A percentile compares a stretch with the other conserved stretches of the same genome.
Evolutionary conservation across 768 basidiomycete species (phyloP).

Genomic region (Porphyrellus cyaneotinctus): DNA sequence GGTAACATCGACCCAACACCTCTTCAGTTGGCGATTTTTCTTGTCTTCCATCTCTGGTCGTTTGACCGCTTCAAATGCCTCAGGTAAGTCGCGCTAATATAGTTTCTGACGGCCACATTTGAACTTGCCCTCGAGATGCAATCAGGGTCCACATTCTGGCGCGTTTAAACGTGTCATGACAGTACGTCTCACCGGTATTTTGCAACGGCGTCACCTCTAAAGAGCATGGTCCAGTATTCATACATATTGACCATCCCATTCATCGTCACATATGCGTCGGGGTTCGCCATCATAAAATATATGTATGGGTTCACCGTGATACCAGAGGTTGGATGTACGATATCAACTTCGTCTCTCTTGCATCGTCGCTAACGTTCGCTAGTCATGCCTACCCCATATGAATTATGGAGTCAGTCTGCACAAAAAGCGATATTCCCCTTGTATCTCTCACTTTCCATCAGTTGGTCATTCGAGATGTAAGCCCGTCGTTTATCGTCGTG

Average conservation of each 20-base stretch:
- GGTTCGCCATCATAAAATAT: slow-evolving; percentile 73
- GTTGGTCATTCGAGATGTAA: slow-evolving; percentile 76
- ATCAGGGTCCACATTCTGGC: slow-evolving; percentile 60
- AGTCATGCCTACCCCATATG: slow-evolving; percentile 67
- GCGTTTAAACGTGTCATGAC: slow-evolving; percentile 86
- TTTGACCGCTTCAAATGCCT: slow-evolving; percentile 78
- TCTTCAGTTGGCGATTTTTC: slow-evolving; percentile 44
- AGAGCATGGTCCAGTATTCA: slow-evolving; percentile 51
- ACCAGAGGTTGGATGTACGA: slow-evolving; percentile 42
- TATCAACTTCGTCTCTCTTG: too few relatives aligned
- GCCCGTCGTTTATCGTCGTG: slow-evolving; percentile 16
- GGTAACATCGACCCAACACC: background rate
- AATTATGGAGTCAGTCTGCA: slow-evolving; percentile 48
- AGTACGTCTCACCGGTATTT: slow-evolving; percentile 37
- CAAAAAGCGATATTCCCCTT: slow-evolving; percentile 59
- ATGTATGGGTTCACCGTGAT: slow-evolving; percentile 53
- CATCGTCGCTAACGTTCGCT: background rate
- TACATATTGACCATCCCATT: slow-evolving; percentile 64
- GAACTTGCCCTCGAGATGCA: slow-evolving; percentile 48
- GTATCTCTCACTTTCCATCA: slow-evolving; percentile 56
- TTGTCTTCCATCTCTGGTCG: slow-evolving; percentile 73
- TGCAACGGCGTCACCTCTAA: background rate
- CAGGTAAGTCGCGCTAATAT: slow-evolving; percentile 37
- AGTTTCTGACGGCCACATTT: background rate
- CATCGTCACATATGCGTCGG: slow-evolving; percentile 52